Evolutionary conservation across 2,329 filamentous ascomycete genomes (phyloP).

Genomic region (Alternaria sp.): DNA sequence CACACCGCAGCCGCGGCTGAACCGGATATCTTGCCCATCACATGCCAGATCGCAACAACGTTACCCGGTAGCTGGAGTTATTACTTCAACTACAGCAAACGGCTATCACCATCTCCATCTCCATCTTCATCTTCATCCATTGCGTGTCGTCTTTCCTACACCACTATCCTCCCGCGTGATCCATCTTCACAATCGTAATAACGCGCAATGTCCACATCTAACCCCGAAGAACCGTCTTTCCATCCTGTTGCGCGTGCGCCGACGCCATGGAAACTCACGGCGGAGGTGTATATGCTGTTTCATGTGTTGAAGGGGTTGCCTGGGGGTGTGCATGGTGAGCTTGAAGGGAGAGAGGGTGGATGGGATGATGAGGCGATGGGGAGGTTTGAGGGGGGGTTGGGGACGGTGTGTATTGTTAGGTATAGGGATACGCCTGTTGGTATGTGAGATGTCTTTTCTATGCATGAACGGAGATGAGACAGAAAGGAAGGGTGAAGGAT

Average conservation of each 20-base stretch:
- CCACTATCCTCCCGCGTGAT: background rate
- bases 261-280: constrained; percentile 36
- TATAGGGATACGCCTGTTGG: constrained; percentile 42
- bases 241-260: constrained; percentile 32
- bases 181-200: background rate
- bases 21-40: background rate
- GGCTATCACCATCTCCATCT: background rate
- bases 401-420: constrained; percentile 36
- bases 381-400: constrained; percentile 35
- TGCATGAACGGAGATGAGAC: no score
- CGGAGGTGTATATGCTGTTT: constrained; percentile 36
- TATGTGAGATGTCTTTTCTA: constrained; percentile 20
- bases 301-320: constrained; percentile 31
- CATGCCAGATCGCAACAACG: background rate
- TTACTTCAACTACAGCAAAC: background rate
- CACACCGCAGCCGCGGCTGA: background rate
- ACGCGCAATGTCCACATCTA: background rate
- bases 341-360: constrained; percentile 29
- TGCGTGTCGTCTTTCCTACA: background rate
- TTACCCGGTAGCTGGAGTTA: background rate
- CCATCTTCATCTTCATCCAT: background rate
- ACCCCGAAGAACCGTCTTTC: constrained; percentile 2
- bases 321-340: constrained; percentile 31
- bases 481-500: no score
- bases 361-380: constrained; percentile 25